A percentile compares a stretch with the other conserved stretches of the same genome.
These are phyloP conservation scores for Alnus rubra DNA, from an alignment of 306 rosid genomes.

Conservation along the genomic window DNA sequence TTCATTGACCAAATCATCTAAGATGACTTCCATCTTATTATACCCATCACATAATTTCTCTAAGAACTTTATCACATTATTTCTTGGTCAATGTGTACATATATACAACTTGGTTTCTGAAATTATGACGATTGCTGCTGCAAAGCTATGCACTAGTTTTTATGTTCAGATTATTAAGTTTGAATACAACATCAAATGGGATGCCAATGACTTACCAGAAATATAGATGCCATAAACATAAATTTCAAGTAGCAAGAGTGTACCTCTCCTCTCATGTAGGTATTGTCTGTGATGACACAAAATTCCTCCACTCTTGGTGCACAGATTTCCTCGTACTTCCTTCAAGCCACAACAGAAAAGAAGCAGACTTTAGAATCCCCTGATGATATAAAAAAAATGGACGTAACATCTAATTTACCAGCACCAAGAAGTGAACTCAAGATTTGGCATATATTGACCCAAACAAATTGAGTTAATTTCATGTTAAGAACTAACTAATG, in stretches of 20 bases:
- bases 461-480: background rate
- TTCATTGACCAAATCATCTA: background rate
- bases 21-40: background rate
- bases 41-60: background rate
- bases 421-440: slow-evolving; percentile 21
- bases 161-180: background rate
- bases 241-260: slow-evolving; percentile 26
- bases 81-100: background rate
- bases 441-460: background rate
- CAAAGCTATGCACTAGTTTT: background rate
- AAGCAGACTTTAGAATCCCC: slow-evolving; percentile 28
- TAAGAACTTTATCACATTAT: background rate
- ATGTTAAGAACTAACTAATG: background rate
- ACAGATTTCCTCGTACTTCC: slow-evolving; percentile 87
- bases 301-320: slow-evolving; percentile 83
- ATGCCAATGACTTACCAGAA: background rate
- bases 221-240: background rate
- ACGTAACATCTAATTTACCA: slow-evolving; percentile 6
- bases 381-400: slow-evolving; percentile 9
- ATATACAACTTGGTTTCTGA: background rate
- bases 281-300: slow-evolving; percentile 80
- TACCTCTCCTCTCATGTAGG: slow-evolving; percentile 82
- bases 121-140: background rate
- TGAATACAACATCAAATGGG: background rate
- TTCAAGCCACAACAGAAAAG: slow-evolving; percentile 40